phyloP scores from a whole-genome alignment of 768 basidiomycete genomes.

The Porpolomopsis calyptriformis region DNA sequence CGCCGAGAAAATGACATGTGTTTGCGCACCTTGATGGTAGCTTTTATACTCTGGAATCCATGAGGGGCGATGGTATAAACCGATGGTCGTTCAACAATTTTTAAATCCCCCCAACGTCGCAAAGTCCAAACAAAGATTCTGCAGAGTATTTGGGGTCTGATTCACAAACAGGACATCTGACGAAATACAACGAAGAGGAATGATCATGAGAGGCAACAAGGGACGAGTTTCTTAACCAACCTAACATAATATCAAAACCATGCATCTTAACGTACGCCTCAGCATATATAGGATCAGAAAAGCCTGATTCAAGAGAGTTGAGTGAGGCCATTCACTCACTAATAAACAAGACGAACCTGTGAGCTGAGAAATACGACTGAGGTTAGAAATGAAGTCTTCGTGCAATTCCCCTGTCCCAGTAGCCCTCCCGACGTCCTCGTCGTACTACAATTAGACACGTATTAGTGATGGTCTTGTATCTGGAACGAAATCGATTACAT shows the following conservation, averaged over 20 bases:
- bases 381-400: constrained; percentile 91
- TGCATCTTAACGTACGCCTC: constrained; percentile 98
- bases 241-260: constrained; percentile 91
- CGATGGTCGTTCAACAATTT: constrained; percentile 91
- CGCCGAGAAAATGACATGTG: background rate
- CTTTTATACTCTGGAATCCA: constrained; percentile 97
- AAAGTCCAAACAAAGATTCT: constrained; percentile 95
- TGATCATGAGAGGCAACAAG: background rate
- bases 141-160: constrained; percentile 86
- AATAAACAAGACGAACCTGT: constrained; percentile 56
- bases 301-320: constrained; percentile 40
- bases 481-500: constrained; percentile 32
- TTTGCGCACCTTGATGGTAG: constrained; percentile 72
- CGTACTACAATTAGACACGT: constrained; percentile 48
- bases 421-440: constrained; percentile 78
- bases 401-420: constrained; percentile 76
- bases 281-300: constrained; percentile 97
- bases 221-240: constrained; percentile 27
- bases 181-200: no score
- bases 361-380: constrained; percentile 86
- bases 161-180: constrained; percentile 93
- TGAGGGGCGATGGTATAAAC: constrained; percentile 92
- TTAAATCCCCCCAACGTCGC: constrained; percentile 94
- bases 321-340: background rate
- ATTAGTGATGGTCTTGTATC: background rate